Evolutionary conservation across 164 flowering plant genomes (phyloP), one percentile per base, ranked within the genome.

Genomic region (Protea cynaroides): DNA sequence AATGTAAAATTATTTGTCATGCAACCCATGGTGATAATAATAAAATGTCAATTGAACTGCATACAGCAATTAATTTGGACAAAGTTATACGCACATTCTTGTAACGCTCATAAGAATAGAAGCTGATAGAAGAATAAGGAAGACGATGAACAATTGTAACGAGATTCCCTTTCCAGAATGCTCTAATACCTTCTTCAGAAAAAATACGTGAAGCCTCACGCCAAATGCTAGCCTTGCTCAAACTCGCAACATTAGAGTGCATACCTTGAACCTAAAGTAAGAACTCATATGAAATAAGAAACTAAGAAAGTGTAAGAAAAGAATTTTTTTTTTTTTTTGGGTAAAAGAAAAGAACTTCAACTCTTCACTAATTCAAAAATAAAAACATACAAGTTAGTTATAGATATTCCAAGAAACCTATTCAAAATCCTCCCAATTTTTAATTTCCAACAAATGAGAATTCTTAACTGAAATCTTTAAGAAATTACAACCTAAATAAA

Each of bases 81-180:
- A n/a, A n/a, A n/a, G n/a, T n/a, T n/a, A 52, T 38, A 75, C 88
- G 55, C 0, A 89, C 96, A 72, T 69, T 79, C 66, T 86, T 89
- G 78, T 85, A 89, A 17, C 75, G 86, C 56, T 89, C 93, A 72
- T 83, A 89, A 44, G 89, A 70, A 74, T 87, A 89, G 64, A 89
- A 89, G 68, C 79, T 89, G 69, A 89, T 81, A 22, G 96, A 65
- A 54, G 96, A 81, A 75, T 89, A 89, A 25, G 96, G 96, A 71
- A 89, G 91, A 19, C 96, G 93, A 72, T 89, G 96, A 51, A 81
- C 88, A 61, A 89, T 79, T 0, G 96, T 89, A 53, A 89, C 93
- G 74, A 89, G 59, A 75, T 89, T 89, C 59, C 96, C 96, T 71
- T 76, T 89, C 96, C 96, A 89, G 72, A 89, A 89, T 66, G 96